These are phyloP conservation scores for Metschnikowia similis DNA, from an alignment of 805 yeast species.

Conservation along the genomic window DNA sequence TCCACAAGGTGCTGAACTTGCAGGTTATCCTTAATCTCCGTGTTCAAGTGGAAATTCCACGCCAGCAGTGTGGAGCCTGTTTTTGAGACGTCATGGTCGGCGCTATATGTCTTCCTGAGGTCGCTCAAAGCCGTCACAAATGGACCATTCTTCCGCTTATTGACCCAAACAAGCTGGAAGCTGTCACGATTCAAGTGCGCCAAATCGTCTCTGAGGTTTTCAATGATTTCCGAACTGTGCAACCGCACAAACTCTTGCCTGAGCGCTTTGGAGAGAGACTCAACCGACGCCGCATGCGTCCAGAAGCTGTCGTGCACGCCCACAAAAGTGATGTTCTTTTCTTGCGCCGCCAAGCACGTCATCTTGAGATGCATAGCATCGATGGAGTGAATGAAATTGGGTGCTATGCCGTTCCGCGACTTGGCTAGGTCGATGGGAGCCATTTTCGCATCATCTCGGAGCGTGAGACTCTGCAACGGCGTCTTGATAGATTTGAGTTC, in stretches of 20 bases:
- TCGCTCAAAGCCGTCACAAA: slow-evolving; percentile 10
- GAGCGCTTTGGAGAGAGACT: slow-evolving; percentile 21
- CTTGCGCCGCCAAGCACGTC: slow-evolving; percentile 27
- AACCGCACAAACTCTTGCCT: slow-evolving; percentile 35
- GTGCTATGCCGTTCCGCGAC: slow-evolving; percentile 38
- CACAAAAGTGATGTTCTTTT: slow-evolving; percentile 24
- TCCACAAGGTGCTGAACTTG: slow-evolving; percentile 15
- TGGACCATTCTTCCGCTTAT: slow-evolving; percentile 6
- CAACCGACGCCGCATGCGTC: slow-evolving; percentile 36
- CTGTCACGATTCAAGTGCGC: slow-evolving; percentile 18
- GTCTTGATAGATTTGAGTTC: slow-evolving; percentile 16
- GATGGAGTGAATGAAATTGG: slow-evolving; percentile 41
- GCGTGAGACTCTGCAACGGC: slow-evolving; percentile 20
- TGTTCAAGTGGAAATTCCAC: slow-evolving; percentile 7
- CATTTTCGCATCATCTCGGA: slow-evolving; percentile 17
- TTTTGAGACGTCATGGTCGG: background rate
- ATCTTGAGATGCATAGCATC: slow-evolving; percentile 38
- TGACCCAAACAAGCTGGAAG: slow-evolving; percentile 33
- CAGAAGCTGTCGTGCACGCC: slow-evolving; percentile 44
- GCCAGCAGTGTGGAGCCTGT: background rate
- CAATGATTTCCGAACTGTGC: slow-evolving; percentile 26
- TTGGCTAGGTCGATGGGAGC: slow-evolving; percentile 26
- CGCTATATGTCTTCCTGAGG: slow-evolving; percentile 7
- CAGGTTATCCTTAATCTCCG: slow-evolving; percentile 8
- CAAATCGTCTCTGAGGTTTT: slow-evolving; percentile 25